These are phyloP conservation scores for Pythium rishiriense DNA, from an alignment of 352 stramenopile genomes.

Conservation along the genomic window DNA sequence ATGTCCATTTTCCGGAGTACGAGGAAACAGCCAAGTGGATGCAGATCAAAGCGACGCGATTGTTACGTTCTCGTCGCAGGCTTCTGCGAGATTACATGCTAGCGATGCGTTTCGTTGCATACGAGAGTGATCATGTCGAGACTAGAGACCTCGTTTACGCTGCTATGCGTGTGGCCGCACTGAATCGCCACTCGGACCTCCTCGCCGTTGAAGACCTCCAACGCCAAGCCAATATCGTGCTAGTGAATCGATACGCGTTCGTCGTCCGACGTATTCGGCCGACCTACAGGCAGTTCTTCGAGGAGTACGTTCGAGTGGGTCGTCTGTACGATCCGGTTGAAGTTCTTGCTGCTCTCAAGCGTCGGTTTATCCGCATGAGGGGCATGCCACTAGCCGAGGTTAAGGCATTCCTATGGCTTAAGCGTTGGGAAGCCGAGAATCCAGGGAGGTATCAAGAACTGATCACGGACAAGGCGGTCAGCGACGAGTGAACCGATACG, in stretches of 20 bases:
- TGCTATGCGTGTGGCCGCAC: conserved; percentile 39
- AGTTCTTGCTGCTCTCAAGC: conserved; percentile 30
- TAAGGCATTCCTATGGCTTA: conserved; percentile 51
- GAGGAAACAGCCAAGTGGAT: conserved; percentile 42
- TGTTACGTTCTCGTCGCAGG: conserved; percentile 40
- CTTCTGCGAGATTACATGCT: conserved; percentile 50
- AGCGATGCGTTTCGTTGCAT: conserved; percentile 39
- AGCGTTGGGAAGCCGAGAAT: conserved; percentile 33
- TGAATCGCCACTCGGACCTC: conserved; percentile 39
- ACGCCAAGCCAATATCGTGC: conserved; percentile 34
- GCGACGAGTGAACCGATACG: not conserved
- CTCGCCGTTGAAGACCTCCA: conserved; percentile 37
- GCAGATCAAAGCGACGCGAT: conserved; percentile 33
- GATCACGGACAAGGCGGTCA: conserved; percentile 6
- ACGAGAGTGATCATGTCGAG: conserved; percentile 40
- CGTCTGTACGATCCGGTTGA: conserved; percentile 29
- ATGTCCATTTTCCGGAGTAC: conserved; percentile 46
- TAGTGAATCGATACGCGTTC: conserved; percentile 27
- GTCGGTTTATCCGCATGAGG: conserved; percentile 6
- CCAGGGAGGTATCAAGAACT: conserved; percentile 24
- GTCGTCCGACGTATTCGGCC: conserved; percentile 13
- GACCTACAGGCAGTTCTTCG: conserved; percentile 37
- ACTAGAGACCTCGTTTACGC: conserved; percentile 48
- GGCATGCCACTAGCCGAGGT: conserved; percentile 18
- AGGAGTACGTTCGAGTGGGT: conserved; percentile 20